Base-by-base conservation (phyloP, 2,329 filamentous ascomycete genomes). In the Ophiosphaerella herpotricha region DNA sequence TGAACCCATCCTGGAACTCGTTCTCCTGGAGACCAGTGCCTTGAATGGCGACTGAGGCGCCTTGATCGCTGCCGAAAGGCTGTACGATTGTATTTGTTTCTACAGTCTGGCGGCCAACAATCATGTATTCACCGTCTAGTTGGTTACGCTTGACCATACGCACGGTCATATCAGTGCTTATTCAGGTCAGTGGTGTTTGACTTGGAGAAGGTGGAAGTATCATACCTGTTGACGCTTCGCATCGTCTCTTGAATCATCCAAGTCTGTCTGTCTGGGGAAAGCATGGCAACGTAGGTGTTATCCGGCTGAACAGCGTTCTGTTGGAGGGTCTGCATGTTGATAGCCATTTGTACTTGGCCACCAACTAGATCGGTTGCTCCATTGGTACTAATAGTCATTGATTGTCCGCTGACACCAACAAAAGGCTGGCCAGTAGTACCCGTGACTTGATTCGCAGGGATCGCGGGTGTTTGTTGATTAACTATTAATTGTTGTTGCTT, bases 161-260 rank as follows among this genome's bases (percentile, higher is more conserved):
- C 6, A 72, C 68, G 5, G 70, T 73, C 60, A 63, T 70, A 45
- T 73, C 70, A 21, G 70, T 68, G 39, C 63, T 70, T 32, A 3
- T 14, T 11, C 26, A 13, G 18, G 44, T 56, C 31, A 58, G 48
- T 29, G 11, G 23, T 33, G 16, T 12, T 40, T 40, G 13, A 16
- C 11, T 14, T 14, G 9, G 5, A 5, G 14, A 7, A 9, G 18
- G 3, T 8, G 11, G 32, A n/a, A 16, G n/a, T 2, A 7, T 31
- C 57, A 44, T 57, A 66, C 63, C 50, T 57, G 47, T 73, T 73
- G 42, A 73, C 68, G 49, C 55, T 68, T 47, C 66, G 64, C 57
- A 73, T 66, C 1, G 67, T 61, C 55, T 73, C 70, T 49, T 69
- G 67, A 18, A 73, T 68, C 68, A 69, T 71, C 70, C 70, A 73